phyloP scores from a whole-genome alignment of 1,284 basidiomycete species.

The Cutaneotrichosporon sp. region DNA sequence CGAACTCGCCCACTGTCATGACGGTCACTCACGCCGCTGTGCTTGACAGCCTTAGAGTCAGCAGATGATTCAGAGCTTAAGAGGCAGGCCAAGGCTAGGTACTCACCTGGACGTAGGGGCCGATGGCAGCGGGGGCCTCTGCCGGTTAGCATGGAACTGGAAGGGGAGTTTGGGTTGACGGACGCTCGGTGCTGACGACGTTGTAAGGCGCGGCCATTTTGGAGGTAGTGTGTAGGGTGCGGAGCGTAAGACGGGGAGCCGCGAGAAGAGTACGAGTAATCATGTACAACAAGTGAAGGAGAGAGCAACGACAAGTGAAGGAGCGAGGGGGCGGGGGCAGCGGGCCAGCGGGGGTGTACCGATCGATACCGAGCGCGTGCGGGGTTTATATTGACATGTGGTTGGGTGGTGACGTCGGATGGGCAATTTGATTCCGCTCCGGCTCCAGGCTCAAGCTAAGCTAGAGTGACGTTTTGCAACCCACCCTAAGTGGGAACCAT shows the following conservation, averaged over 20 bases:
- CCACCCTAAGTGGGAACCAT: neutral
- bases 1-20: neutral
- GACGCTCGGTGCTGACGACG: slow-evolving; percentile 52
- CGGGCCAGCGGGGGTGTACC: too few relatives aligned
- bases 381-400: neutral
- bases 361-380: too few relatives aligned
- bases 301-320: neutral
- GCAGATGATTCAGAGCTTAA: too few relatives aligned
- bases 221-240: slow-evolving; percentile 13
- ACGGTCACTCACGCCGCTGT: slow-evolving; percentile 62
- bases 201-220: slow-evolving; percentile 49
- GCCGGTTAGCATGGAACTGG: slow-evolving; percentile 17
- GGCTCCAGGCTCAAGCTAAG: too few relatives aligned
- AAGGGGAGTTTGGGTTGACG: neutral
- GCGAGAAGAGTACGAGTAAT: neutral
- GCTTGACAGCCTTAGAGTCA: slow-evolving; percentile 68
- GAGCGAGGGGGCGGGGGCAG: neutral
- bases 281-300: neutral
- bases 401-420: neutral
- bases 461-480: too few relatives aligned
- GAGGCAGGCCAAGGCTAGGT: slow-evolving; percentile 6
- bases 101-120: slow-evolving; percentile 69
- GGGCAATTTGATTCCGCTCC: slow-evolving; percentile 8
- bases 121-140: slow-evolving; percentile 85
- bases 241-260: slow-evolving; percentile 1